Evolutionary conservation across 805 yeast genomes (phyloP).

Genomic region (Yamadazyma philogaea): DNA sequence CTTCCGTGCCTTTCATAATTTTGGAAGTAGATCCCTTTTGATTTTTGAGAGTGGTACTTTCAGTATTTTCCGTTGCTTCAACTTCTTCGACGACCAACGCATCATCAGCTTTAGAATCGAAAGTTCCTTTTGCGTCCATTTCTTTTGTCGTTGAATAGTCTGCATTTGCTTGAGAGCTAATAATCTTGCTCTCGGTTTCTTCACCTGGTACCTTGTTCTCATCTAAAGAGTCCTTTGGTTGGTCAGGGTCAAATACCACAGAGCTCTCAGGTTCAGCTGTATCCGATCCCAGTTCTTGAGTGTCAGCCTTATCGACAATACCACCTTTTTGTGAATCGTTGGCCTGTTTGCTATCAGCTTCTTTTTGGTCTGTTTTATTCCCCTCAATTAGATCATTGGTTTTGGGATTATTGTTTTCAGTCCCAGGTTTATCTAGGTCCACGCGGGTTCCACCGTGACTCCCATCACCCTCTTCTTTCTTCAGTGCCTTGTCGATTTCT

Average conservation of each 20-base stretch:
- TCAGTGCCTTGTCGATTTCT: slow-evolving; percentile 3
- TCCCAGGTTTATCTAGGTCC: slow-evolving; percentile 8
- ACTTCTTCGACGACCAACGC: background rate
- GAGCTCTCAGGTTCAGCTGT: background rate
- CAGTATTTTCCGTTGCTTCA: no score
- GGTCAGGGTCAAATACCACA: background rate
- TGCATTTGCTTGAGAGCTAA: no score
- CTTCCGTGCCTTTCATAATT: background rate
- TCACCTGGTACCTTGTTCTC: slow-evolving; percentile 2
- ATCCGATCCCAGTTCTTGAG: background rate
- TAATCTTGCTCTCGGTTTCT: background rate
- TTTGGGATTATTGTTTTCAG: background rate
- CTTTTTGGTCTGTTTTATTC: background rate
- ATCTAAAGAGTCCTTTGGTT: background rate
- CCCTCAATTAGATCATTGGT: background rate
- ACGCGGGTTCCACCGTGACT: slow-evolving; percentile 10
- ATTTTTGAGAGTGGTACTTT: no score
- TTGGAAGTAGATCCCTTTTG: no score
- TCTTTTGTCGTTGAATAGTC: no score
- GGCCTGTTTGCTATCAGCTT: background rate
- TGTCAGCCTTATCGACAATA: background rate
- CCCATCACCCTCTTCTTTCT: background rate
- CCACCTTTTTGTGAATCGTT: slow-evolving; percentile 2
- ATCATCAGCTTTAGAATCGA: no score
- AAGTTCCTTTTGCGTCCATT: no score